Conservation (phyloP, 345 rosid genomes). For the Populus davidiana region DNA sequence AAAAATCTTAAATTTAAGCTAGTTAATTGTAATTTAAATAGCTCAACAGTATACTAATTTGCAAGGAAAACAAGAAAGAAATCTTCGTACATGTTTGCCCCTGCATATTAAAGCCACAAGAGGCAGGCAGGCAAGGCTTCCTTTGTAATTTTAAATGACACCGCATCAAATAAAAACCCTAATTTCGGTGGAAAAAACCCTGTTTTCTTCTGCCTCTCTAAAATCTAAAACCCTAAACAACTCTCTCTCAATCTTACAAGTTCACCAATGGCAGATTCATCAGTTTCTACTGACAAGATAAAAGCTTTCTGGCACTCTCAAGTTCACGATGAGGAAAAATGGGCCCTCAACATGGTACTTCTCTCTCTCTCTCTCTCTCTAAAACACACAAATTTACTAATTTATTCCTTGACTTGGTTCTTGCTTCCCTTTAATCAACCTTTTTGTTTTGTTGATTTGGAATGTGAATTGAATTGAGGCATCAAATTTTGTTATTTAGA, state of each 20-base stretch:
- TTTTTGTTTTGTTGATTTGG: background rate
- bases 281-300: conserved; percentile 46
- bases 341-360: conserved; percentile 65
- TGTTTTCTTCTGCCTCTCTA: background rate
- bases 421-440: too few relatives aligned
- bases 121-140: background rate
- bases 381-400: background rate
- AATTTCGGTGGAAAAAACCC: background rate
- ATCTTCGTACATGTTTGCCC: too few relatives aligned
- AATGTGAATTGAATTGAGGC: too few relatives aligned
- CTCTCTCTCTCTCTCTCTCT: background rate
- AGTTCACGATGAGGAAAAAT: conserved; percentile 65
- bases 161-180: background rate
- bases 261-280: conserved; percentile 47
- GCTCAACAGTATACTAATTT: too few relatives aligned
- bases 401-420: background rate
- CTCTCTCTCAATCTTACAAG: background rate
- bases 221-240: conserved; percentile 24
- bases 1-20: too few relatives aligned
- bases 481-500: too few relatives aligned
- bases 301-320: conserved; percentile 63
- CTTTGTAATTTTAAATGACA: background rate
- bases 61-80: too few relatives aligned
- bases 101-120: background rate
- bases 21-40: too few relatives aligned